Evolutionary conservation across 1,284 basidiomycete genomes (phyloP).

Genomic region (Wallemia ichthyophaga): DNA sequence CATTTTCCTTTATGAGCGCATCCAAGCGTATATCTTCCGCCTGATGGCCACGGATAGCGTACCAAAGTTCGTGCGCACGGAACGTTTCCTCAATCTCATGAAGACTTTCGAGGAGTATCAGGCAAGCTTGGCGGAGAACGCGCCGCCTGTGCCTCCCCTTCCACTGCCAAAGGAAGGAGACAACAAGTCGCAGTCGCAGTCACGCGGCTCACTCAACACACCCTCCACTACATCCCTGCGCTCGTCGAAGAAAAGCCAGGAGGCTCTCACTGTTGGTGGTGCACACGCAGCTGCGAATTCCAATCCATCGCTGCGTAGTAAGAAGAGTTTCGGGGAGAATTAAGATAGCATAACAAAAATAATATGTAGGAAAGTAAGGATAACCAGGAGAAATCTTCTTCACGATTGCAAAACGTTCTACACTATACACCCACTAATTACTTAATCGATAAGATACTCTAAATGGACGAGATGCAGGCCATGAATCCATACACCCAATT

Average conservation of each 20-base stretch:
- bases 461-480: too few relatives aligned
- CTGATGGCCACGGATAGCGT: conserved; percentile 95
- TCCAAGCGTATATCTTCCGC: conserved; percentile 85
- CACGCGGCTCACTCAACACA: background rate
- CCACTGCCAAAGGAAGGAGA: background rate
- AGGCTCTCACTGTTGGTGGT: too few relatives aligned
- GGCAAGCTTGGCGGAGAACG: conserved; percentile 10
- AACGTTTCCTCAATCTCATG: conserved; percentile 38
- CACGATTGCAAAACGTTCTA: background rate
- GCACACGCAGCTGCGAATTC: background rate
- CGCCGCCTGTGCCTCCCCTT: background rate
- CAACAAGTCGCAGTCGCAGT: background rate
- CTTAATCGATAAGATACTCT: too few relatives aligned
- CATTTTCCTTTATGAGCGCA: conserved; percentile 76
- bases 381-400: too few relatives aligned
- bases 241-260: background rate
- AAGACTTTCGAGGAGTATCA: conserved; percentile 42
- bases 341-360: too few relatives aligned
- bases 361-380: too few relatives aligned
- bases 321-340: background rate
- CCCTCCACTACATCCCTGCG: background rate
- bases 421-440: background rate
- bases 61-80: conserved; percentile 68
- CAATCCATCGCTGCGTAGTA: background rate
- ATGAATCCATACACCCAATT: background rate